Evolutionary conservation across 164 flowering plant species (phyloP).

Genomic region (Liquidambar formosana): DNA sequence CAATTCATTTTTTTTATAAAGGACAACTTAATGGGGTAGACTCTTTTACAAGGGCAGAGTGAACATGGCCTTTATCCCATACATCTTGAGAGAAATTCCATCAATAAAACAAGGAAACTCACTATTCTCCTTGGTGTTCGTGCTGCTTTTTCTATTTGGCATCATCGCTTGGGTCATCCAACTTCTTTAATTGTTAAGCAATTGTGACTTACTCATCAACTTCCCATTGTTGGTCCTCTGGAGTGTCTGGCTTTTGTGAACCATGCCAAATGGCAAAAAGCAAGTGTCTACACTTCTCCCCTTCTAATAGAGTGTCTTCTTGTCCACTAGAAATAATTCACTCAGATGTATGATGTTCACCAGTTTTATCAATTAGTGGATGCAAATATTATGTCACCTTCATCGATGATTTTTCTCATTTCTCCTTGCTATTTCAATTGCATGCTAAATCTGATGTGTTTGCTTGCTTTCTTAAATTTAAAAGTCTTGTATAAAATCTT

Average conservation of each 20-base stretch:
- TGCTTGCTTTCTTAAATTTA: not conserved
- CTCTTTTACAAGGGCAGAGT: not conserved
- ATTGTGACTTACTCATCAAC: not conserved
- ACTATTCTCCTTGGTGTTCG: not conserved
- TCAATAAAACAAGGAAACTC: not conserved
- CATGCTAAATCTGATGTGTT: not conserved
- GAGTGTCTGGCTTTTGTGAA: not conserved
- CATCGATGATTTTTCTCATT: constrained; percentile 3
- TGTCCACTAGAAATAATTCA: not conserved
- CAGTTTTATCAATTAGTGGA: not conserved
- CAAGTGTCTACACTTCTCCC: not conserved
- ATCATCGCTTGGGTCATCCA: not conserved
- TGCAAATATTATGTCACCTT: not conserved
- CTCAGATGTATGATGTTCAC: not conserved
- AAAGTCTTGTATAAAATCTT: not conserved
- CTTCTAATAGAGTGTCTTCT: not conserved
- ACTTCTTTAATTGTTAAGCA: not conserved
- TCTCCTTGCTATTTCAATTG: not conserved
- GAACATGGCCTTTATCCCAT: constrained; percentile 1
- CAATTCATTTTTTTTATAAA: not conserved
- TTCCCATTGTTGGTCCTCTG: not conserved
- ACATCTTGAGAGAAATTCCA: not conserved
- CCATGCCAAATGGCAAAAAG: not conserved
- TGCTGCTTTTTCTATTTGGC: not conserved
- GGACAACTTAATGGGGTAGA: not conserved